These are phyloP conservation scores for Sugiyamaella americana DNA, from an alignment of 805 yeast genomes.

Conservation along the genomic window DNA sequence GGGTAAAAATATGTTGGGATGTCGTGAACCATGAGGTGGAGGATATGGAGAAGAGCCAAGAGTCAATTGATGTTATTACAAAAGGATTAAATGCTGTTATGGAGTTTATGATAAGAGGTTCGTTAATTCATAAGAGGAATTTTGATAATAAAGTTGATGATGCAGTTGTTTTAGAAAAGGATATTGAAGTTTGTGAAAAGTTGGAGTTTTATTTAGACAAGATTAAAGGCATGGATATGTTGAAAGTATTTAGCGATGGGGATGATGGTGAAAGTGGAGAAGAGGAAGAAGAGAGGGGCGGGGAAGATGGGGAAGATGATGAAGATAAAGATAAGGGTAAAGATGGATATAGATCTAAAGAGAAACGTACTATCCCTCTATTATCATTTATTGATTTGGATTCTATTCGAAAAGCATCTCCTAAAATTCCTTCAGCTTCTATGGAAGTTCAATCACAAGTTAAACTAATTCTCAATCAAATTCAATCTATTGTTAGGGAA, in stretches of 20 bases:
- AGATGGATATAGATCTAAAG: background rate
- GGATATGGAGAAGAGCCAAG: background rate
- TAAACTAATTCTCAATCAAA: background rate
- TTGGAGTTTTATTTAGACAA: constrained; percentile 16
- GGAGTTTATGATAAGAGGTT: constrained; percentile 23
- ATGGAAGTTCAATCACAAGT: background rate
- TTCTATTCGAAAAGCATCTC: constrained; percentile 1
- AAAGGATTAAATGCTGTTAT: constrained; percentile 25
- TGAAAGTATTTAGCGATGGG: constrained; percentile 3
- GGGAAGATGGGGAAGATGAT: background rate
- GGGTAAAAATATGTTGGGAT: constrained; percentile 12
- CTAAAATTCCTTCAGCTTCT: background rate
- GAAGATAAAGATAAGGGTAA: background rate
- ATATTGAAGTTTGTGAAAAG: constrained; percentile 17
- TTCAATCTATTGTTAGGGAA: background rate
- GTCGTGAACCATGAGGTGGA: background rate
- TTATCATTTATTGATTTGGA: constrained; percentile 4
- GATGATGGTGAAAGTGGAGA: no score
- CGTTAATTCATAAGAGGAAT: constrained; percentile 19
- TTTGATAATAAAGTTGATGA: constrained; percentile 22
- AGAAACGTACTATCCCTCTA: no score
- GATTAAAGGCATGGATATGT: constrained; percentile 8
- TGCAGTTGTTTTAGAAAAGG: constrained; percentile 21
- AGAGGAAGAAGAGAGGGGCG: constrained; percentile 11
- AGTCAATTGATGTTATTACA: constrained; percentile 19